Conservation (phyloP, 345 rosid genomes). For the Tarenaya hassleriana region DNA sequence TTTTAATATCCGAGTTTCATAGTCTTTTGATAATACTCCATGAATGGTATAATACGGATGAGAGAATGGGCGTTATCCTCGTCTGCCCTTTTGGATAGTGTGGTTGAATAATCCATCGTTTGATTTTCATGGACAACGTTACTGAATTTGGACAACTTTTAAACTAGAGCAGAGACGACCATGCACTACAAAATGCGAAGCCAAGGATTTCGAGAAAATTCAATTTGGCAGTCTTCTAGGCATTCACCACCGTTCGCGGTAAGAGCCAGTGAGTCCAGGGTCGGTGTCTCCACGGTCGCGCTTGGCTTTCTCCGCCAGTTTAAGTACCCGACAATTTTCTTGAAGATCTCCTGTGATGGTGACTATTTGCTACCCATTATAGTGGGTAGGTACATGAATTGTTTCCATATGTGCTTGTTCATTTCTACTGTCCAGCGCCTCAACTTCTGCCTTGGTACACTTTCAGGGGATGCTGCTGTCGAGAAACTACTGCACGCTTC, state of each 20-base stretch:
- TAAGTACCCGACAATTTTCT: constrained; percentile 77
- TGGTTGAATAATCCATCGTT: neutral
- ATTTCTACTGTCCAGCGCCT: neutral
- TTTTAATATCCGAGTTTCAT: too few relatives aligned
- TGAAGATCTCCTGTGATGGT: constrained; percentile 77
- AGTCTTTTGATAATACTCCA: too few relatives aligned
- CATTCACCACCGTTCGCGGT: constrained; percentile 12
- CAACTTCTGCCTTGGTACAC: constrained; percentile 20
- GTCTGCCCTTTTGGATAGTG: too few relatives aligned
- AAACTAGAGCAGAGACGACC: constrained; percentile 25
- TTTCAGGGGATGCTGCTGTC: constrained; percentile 68
- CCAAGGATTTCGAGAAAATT: constrained; percentile 29
- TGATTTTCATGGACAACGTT: neutral
- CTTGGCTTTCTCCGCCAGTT: constrained; percentile 54
- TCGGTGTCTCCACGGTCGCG: constrained; percentile 37
- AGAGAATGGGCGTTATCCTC: neutral
- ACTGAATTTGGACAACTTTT: neutral
- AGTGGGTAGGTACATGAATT: constrained; percentile 53
- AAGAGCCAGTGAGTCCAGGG: constrained; percentile 23
- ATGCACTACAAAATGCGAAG: constrained; percentile 34
- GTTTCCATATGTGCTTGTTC: too few relatives aligned
- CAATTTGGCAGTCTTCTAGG: constrained; percentile 24
- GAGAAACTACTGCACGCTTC: constrained; percentile 48
- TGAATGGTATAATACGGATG: neutral
- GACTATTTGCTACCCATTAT: constrained; percentile 74